Base-by-base conservation (phyloP, 2,329 filamentous ascomycete genomes). In the Venturia effusa region DNA sequence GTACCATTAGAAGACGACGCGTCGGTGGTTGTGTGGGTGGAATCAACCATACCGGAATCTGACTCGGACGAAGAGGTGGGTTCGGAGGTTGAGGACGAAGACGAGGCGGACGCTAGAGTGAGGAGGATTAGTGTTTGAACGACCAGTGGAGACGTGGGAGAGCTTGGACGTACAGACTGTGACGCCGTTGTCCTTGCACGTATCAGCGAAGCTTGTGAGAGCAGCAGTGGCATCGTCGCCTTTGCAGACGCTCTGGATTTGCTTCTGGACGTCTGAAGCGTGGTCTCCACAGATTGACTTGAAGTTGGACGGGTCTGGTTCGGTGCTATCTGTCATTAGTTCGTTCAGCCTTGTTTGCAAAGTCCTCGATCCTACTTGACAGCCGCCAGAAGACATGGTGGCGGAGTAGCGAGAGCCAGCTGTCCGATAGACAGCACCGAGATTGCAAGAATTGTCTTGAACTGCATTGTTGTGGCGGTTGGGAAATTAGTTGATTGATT, bases 351-450 rank as follows among this genome's bases (percentile, higher is more conserved):
- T 40, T 4, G 30, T 2, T 37, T 40, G 27, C 37, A 24, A n/a
- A 39, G 13, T 32, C n/a, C n/a, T 39, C 41, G 19, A 24, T 17
- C 61, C 22, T 41, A 63, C 61, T 55, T 59, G 43, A 63, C 32
- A 24, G 61, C 61, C 7, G 45, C 61, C n/a, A 63, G 24, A 15
- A 63, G 45, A 43, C 61, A 63, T 59, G 61, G 45, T 34, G 61
- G 61, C n/a, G 45, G 30, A 19, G 10, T 7, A 54, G 40, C 43
- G 17, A 19, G 27, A 34, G 22, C 43, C 19, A 24, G 6, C 39
- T 45, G 39, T n/a, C 11, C 61, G 32, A n/a, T 32, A 22, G 41
- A 45, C 19, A 62, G 19, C 24, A 54, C 2, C 19, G 43, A 32
- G 22, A 62, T n/a, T 24, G 61, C 61, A 11, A 62, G 61, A 39